Conservation (phyloP, 2,329 filamentous ascomycete species). For the Aspergillus viridinutans region DNA sequence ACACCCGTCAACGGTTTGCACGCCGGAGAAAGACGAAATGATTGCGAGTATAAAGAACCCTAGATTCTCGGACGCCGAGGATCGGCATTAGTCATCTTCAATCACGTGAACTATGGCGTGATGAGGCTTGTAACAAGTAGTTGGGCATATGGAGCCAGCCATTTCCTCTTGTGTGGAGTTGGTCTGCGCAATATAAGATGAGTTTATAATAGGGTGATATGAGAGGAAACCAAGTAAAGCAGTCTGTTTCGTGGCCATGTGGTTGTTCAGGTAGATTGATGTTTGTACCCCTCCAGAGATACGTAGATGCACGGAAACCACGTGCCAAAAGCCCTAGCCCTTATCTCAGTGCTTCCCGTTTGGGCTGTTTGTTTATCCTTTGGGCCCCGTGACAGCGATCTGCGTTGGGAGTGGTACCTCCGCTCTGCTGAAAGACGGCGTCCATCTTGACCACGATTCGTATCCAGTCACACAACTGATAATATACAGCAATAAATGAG, state of each 20-base stretch:
- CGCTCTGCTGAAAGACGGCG: conserved; percentile 1
- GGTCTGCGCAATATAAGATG: background rate
- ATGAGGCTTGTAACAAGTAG: background rate
- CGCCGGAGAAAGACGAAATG: background rate
- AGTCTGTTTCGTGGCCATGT: background rate
- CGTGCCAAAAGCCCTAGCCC: conserved; percentile 23
- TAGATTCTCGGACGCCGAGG: conserved; percentile 16
- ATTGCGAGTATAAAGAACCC: background rate
- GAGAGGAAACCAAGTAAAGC: background rate
- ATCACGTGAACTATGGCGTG: conserved; percentile 20
- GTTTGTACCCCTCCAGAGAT: background rate
- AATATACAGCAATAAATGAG: background rate
- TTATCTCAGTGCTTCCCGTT: conserved; percentile 35
- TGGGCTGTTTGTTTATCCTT: conserved; percentile 38
- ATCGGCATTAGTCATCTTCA: conserved; percentile 18
- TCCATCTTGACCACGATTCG: background rate
- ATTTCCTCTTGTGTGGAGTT: background rate
- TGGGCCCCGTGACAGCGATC: conserved; percentile 17
- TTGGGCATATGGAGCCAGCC: background rate
- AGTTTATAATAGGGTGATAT: background rate
- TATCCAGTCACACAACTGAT: background rate
- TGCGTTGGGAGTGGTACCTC: conserved; percentile 9
- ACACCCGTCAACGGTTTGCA: conserved; percentile 1
- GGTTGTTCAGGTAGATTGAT: background rate
- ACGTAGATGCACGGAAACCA: conserved; percentile 9